A percentile compares a stretch with the other conserved stretches of the same genome.
These are phyloP conservation scores for Hypomontagnella monticulosa DNA, from an alignment of 495 filamentous ascomycete genomes.

Conservation along the genomic window DNA sequence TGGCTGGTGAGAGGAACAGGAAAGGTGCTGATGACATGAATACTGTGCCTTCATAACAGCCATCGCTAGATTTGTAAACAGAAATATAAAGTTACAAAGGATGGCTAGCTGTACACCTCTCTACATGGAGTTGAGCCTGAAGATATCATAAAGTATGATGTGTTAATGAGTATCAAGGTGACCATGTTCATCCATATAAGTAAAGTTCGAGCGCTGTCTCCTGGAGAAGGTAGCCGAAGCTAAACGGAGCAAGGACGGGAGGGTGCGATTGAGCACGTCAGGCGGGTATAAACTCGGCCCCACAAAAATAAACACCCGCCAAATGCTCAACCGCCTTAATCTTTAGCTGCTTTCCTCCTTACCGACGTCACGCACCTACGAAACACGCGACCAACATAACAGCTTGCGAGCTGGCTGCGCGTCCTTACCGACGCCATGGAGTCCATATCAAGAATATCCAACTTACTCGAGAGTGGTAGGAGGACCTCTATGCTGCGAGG, in stretches of 20 bases:
- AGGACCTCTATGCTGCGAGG: not conserved
- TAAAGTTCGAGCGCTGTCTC: not conserved
- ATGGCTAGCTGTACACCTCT: not conserved
- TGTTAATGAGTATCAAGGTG: no score
- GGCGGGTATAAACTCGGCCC: not conserved
- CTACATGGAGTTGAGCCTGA: not conserved
- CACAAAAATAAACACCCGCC: conserved; percentile 27
- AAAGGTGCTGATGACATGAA: conserved; percentile 47
- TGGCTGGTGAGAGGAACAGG: conserved; percentile 59
- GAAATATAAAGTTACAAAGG: not conserved
- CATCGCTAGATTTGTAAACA: not conserved
- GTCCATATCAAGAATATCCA: conserved; percentile 94
- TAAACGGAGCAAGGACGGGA: not conserved
- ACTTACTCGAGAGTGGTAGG: conserved; percentile 89
- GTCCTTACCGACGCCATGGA: conserved; percentile 67
- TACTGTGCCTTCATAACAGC: conserved; percentile 22
- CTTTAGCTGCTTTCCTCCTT: conserved; percentile 11
- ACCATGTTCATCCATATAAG: not conserved
- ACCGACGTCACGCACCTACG: conserved; percentile 52
- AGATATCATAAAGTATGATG: not conserved
- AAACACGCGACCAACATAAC: conserved; percentile 31
- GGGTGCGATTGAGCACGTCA: not conserved
- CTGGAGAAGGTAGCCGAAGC: not conserved
- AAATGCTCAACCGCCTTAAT: conserved; percentile 12
- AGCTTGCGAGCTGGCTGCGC: conserved; percentile 41